A percentile compares a stretch with the other conserved stretches of the same genome.
phyloP scores from a whole-genome alignment of 805 yeast species.

The Metschnikowia lachancei region DNA sequence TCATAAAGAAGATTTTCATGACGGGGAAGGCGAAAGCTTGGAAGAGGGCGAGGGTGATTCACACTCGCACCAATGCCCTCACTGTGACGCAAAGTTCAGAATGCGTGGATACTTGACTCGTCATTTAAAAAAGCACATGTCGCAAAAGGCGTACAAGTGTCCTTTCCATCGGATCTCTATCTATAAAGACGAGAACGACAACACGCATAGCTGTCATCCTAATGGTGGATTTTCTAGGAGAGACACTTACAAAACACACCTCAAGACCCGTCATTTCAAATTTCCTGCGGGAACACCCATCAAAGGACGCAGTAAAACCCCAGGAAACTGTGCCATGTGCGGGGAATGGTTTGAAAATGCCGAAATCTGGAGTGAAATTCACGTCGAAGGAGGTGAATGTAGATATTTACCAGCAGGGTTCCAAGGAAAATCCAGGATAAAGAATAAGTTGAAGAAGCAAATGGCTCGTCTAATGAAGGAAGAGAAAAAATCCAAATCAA shows the following conservation, averaged over 20 bases:
- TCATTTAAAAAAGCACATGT: conserved; percentile 52
- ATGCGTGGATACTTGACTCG: conserved; percentile 55
- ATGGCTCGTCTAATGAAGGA: conserved; percentile 24
- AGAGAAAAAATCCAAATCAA: conserved; percentile 13
- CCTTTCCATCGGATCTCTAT: conserved; percentile 46
- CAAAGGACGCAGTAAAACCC: conserved; percentile 39
- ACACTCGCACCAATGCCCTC: conserved; percentile 42
- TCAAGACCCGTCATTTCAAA: conserved; percentile 54
- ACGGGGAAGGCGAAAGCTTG: conserved; percentile 4
- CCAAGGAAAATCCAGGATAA: conserved; percentile 43
- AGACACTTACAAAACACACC: conserved; percentile 58
- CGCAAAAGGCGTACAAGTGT: conserved; percentile 51
- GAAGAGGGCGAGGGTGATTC: conserved; percentile 19
- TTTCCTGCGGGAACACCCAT: conserved; percentile 56
- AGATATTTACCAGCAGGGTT: conserved; percentile 42
- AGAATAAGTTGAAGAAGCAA: conserved; percentile 41
- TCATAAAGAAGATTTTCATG: conserved; percentile 17
- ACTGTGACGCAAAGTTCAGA: conserved; percentile 48
- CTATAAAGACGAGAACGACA: conserved; percentile 39
- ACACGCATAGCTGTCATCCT: conserved; percentile 50
- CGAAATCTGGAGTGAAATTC: conserved; percentile 51
- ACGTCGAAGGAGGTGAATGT: conserved; percentile 51
- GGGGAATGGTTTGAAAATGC: conserved; percentile 48
- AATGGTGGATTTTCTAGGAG: conserved; percentile 59
- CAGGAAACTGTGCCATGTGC: conserved; percentile 56